A percentile compares a stretch with the other conserved stretches of the same genome.
Evolutionary conservation across 176 grass and related monocot species (phyloP).

Genomic region (Melocanna baccifera): DNA sequence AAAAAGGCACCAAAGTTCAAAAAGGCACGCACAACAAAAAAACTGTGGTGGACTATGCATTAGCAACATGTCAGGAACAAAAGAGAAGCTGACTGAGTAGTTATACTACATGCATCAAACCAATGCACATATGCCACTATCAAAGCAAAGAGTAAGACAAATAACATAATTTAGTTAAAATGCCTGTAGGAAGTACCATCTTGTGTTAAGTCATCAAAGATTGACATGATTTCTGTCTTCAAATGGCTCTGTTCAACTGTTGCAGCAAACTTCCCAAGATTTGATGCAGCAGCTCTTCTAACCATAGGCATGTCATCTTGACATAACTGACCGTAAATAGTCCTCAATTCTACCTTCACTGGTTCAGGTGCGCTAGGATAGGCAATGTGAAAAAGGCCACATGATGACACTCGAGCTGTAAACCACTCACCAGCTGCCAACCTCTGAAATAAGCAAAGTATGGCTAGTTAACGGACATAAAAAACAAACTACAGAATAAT

Average conservation of each 20-base stretch:
- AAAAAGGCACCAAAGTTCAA: background rate
- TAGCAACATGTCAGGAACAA: background rate
- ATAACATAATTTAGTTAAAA: background rate
- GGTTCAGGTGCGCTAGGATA: constrained; percentile 67
- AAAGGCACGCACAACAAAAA: background rate
- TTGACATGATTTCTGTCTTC: constrained; percentile 81
- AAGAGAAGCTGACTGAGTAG: background rate
- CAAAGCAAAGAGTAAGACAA: background rate
- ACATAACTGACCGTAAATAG: constrained; percentile 67
- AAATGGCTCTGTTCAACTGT: constrained; percentile 61
- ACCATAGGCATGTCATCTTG: constrained; percentile 92
- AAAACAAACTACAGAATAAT: background rate
- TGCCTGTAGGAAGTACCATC: constrained; percentile 44
- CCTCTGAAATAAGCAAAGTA: constrained; percentile 46
- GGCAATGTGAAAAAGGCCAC: constrained; percentile 73
- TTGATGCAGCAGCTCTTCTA: constrained; percentile 74
- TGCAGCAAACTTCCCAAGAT: constrained; percentile 74
- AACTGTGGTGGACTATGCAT: background rate
- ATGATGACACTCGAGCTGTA: constrained; percentile 74
- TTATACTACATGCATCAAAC: background rate
- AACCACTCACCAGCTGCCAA: constrained; percentile 79
- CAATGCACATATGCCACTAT: background rate
- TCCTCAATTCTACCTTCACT: constrained; percentile 68
- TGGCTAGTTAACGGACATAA: background rate
- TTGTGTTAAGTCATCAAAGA: constrained; percentile 76